phyloP scores from a whole-genome alignment of 768 basidiomycete genomes.

The Panaeolus papilionaceus region DNA sequence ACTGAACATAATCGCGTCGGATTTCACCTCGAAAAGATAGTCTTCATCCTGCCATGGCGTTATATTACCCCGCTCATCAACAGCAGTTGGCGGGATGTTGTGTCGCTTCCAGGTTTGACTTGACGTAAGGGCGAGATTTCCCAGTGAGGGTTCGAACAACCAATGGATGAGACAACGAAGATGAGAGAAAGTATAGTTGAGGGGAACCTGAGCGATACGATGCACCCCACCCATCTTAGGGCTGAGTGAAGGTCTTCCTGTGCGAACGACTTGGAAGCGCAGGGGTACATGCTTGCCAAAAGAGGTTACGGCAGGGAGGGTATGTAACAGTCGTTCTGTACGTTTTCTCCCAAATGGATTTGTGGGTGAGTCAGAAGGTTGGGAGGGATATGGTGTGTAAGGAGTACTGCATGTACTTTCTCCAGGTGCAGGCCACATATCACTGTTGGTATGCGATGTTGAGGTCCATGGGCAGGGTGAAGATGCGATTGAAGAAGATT shows the following conservation, averaged over 20 bases:
- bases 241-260: slow-evolving; percentile 26
- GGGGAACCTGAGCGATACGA: slow-evolving; percentile 72
- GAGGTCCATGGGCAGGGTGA: slow-evolving; percentile 4
- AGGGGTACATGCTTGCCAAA: slow-evolving; percentile 69
- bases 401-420: slow-evolving; percentile 27
- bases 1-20: slow-evolving; percentile 48
- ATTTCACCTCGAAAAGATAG: slow-evolving; percentile 68
- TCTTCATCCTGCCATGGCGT: slow-evolving; percentile 38
- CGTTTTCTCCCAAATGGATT: slow-evolving; percentile 72
- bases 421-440: slow-evolving; percentile 8
- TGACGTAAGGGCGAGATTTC: slow-evolving; percentile 14
- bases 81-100: background rate
- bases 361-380: slow-evolving; percentile 71
- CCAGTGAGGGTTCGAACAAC: slow-evolving; percentile 50
- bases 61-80: background rate
- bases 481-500: background rate
- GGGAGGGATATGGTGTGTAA: slow-evolving; percentile 49
- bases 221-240: slow-evolving; percentile 56
- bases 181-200: slow-evolving; percentile 73
- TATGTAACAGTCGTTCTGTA: slow-evolving; percentile 43
- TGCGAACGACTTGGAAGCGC: slow-evolving; percentile 63
- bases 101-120: slow-evolving; percentile 5
- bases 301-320: slow-evolving; percentile 49
- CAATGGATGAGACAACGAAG: slow-evolving; percentile 67
- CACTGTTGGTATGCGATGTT: background rate